Percentiles rank a stretch among this genome's conserved stretches.
phyloP scores from a whole-genome alignment of 139 green algal genomes.

The Astrephomene gubernaculifera region DNA sequence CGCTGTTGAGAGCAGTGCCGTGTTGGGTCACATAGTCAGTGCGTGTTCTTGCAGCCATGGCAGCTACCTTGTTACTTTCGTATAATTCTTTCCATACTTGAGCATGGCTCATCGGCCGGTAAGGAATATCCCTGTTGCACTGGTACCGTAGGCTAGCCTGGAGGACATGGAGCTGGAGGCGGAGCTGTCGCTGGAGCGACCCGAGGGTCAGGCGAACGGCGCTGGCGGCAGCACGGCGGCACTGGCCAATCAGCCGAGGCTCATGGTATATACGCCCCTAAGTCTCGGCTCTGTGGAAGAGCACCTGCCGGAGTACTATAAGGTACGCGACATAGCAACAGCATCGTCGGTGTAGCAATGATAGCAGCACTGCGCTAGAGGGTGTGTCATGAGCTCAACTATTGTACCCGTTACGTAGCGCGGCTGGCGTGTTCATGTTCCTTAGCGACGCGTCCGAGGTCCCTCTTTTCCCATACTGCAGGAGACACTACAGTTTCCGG shows the following conservation, averaged over 20 bases:
- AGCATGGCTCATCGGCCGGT: no score
- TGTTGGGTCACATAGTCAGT: neutral
- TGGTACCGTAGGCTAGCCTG: neutral
- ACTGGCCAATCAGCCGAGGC: neutral
- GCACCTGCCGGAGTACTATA: neutral
- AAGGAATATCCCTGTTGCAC: no score
- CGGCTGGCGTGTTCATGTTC: no score
- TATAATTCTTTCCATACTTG: neutral
- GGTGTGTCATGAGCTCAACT: no score
- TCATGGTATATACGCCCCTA: conserved; percentile 7
- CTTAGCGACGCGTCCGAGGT: no score
- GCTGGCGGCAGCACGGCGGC: neutral
- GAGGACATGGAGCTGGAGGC: neutral
- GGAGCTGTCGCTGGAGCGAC: no score
- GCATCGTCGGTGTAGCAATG: no score
- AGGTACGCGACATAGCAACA: no score
- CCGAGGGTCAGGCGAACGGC: neutral
- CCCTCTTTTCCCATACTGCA: no score
- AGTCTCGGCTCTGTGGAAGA: neutral
- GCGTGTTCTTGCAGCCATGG: neutral
- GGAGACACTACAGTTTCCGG: neutral
- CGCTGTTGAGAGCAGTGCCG: neutral
- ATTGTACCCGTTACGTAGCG: no score
- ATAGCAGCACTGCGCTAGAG: no score
- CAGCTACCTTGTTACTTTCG: neutral